A percentile compares a stretch with the other conserved stretches of the same genome.
Conservation (phyloP, 257 asterid genomes). For the Fraxinus excelsior region DNA sequence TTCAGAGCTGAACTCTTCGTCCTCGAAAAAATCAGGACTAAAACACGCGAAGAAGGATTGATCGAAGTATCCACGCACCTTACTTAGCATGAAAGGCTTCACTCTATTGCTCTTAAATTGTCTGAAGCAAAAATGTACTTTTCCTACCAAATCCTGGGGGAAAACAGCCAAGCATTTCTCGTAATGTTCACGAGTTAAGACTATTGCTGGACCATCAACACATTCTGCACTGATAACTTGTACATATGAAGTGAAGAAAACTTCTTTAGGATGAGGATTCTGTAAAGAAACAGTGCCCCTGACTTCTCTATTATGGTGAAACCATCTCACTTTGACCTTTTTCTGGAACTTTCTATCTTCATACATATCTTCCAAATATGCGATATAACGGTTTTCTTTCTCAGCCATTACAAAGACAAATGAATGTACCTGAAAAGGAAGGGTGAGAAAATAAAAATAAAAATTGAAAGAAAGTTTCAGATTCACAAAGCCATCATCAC, state of each 20-base stretch:
- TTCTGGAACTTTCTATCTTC: slow-evolving; percentile 90
- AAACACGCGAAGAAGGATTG: slow-evolving; percentile 90
- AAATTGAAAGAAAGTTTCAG: background rate
- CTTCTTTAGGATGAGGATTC: slow-evolving; percentile 85
- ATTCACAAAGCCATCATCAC: slow-evolving; percentile 17
- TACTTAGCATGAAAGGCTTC: slow-evolving; percentile 81
- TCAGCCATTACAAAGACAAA: slow-evolving; percentile 97
- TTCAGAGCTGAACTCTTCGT: slow-evolving; percentile 68
- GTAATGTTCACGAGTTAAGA: slow-evolving; percentile 79
- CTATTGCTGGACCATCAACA: slow-evolving; percentile 90
- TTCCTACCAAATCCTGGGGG: slow-evolving; percentile 67
- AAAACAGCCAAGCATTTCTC: slow-evolving; percentile 82
- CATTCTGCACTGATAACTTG: slow-evolving; percentile 98
- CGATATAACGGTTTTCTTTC: slow-evolving; percentile 76
- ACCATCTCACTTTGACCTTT: slow-evolving; percentile 98
- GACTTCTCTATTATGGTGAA: slow-evolving; percentile 88
- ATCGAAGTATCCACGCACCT: slow-evolving; percentile 76
- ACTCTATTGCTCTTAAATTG: slow-evolving; percentile 77
- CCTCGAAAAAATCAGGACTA: slow-evolving; percentile 89
- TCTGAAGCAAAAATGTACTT: slow-evolving; percentile 82
- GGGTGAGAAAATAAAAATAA: background rate
- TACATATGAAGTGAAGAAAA: slow-evolving; percentile 81
- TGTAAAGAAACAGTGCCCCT: slow-evolving; percentile 59
- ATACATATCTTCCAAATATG: slow-evolving; percentile 94
- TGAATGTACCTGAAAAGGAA: slow-evolving; percentile 63